Evolutionary conservation across 371 early-diverging fungal genomes (phyloP), one percentile per base, ranked within the genome.

Genomic region (Mortierella sp.): DNA sequence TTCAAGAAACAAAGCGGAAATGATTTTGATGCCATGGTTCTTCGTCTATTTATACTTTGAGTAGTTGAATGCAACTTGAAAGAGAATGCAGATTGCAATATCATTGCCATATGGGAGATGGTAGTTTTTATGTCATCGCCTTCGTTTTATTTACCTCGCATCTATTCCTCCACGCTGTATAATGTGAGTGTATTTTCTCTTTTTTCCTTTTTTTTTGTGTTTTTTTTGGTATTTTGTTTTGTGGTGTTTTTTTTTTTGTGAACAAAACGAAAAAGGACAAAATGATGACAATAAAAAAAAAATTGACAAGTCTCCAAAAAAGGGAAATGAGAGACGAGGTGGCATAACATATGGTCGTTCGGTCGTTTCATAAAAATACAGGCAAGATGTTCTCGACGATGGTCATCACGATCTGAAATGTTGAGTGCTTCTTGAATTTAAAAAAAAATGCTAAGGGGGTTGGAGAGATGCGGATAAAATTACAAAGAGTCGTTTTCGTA

Each of bases 281-380:
- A 26, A 14, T 3, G 20, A 14, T 1, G 18, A 51, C 3, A 26
- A 55, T 30, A 6, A 20, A 26, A 22, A 54, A 61, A 30, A 22
- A 51, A 60, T 22, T 45, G 39, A 24, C 49, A 49, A n/a, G 43
- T 16, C 43, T 43, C 49, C n/a, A 49, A 16, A 47, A 1, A 18
- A 49, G 18, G 49, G 18, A 20, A 49, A n/a, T 20, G 43, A 43
- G 43, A 37, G 72, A 32, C 32, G 14, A 24, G 40, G 26, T 11
- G 62, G 52, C 54, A 54, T 66, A 30, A 62, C 49, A 49, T 49
- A 43, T 43, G 61, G 49, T 64, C 72, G 66, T 70, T 70, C 70
- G 59, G 51, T 72, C 72, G 72, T 72, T 57, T 72, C 72, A 64
- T 72, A 72, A 61, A 72, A 65, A 64, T 72, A 72, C 72, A 72